Evolutionary conservation across 1,284 basidiomycete genomes (phyloP).

Genomic region (Cutaneotrichosporon sp.): DNA sequence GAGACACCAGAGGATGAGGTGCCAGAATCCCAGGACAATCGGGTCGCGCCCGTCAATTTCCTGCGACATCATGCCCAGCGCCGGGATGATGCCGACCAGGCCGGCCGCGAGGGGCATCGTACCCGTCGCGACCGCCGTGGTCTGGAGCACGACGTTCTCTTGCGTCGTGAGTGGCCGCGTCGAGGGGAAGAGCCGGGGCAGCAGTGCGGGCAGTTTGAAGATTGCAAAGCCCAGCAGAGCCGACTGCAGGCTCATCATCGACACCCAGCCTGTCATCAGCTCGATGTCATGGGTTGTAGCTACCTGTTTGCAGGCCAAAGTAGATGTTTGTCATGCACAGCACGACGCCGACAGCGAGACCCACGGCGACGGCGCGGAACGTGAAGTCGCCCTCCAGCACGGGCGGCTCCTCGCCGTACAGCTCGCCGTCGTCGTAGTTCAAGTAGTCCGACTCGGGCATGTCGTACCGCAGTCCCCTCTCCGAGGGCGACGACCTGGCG

Average conservation of each 20-base stretch:
- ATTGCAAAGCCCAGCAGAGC: slow-evolving; percentile 85
- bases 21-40: slow-evolving; percentile 64
- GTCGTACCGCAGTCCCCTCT: slow-evolving; percentile 16
- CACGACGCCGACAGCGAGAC: slow-evolving; percentile 43
- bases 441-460: slow-evolving; percentile 11
- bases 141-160: slow-evolving; percentile 90
- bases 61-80: slow-evolving; percentile 69
- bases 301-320: slow-evolving; percentile 48
- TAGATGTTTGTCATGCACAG: slow-evolving; percentile 49
- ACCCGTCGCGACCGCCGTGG: slow-evolving; percentile 83
- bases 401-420: slow-evolving; percentile 20
- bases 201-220: slow-evolving; percentile 58
- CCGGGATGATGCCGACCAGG: slow-evolving; percentile 90
- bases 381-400: slow-evolving; percentile 41
- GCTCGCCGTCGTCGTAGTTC: slow-evolving; percentile 18
- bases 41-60: slow-evolving; percentile 70
- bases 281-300: no score
- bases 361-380: slow-evolving; percentile 42
- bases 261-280: slow-evolving; percentile 44
- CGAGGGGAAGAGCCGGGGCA: slow-evolving; percentile 51
- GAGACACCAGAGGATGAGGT: slow-evolving; percentile 65
- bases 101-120: slow-evolving; percentile 87
- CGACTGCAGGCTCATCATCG: slow-evolving; percentile 86
- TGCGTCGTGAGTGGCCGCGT: slow-evolving; percentile 63
- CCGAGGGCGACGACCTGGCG: slow-evolving; percentile 22